Evolutionary conservation across 78 protist species (phyloP), one percentile per base, ranked within the genome.

Genomic region (Dictyostelium firmibasis): DNA sequence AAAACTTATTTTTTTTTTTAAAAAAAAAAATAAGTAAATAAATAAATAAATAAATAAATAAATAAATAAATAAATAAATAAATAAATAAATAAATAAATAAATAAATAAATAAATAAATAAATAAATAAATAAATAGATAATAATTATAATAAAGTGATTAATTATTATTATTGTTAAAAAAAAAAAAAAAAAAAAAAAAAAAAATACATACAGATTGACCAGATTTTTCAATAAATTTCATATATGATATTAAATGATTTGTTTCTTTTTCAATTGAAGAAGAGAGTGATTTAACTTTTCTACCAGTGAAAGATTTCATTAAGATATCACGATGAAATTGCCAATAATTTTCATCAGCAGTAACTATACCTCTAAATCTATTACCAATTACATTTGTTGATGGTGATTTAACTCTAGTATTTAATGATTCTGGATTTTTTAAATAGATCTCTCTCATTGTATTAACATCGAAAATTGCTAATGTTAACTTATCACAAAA

Each of bases 221-320:
- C 79, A 27, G 79, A 72, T 72, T 72, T 72, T 72, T 16, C 33
- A 72, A 72, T 72, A 72, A 72, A 72, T 72, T 72, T 72, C 79
- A 72, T 72, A 33, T 72, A 18, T 31, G n/a, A 4, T 4, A 72
- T 72, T 33, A 72, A 33, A 31, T 33, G 25, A 18, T 13, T 33
- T 27, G 79, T 72, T 72, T 72, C 79, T 72, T 72, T 72, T 72
- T 72, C 79, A 5, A 72, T 72, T 31, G 79, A 72, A 16, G 79
- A 72, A 14, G 43, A 11, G 0, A 72, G 23, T 16, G 47, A 29
- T 72, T 72, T 72, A 72, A 72, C 44, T 72, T 72, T 72, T 72
- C 44, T 72, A 33, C 38, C 38, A 31, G 47, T 72, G 14, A 72
- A 72, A 11, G 79, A 72, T 31, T 29, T 31, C 13, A 29, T 33